Evolutionary conservation across 2,329 filamentous ascomycete genomes (phyloP), one percentile per base, ranked within the genome.

Genomic region (Ophiosphaerella narmari): DNA sequence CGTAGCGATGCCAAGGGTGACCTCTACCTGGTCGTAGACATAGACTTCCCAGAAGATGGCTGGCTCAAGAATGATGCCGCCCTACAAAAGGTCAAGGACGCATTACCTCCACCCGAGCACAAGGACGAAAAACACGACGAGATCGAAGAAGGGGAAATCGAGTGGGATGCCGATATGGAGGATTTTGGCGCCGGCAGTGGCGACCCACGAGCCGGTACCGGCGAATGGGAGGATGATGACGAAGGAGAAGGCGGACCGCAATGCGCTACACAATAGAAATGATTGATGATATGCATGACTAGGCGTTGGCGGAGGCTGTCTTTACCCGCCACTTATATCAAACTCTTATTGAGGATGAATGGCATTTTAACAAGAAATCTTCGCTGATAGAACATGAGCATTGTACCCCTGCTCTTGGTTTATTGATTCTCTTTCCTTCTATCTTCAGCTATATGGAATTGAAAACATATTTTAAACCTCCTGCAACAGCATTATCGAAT

Each of bases 1-100:
- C 86, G 87, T 49, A 90, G 87, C 56, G 94, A 99, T 34, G 68
- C 78, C 4, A 91, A 86, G 70, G 94, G 94, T 37, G 91, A 97
- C 67, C 78, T 99, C 14, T 99, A 93, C 74, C 80, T 99, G 36
- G 78, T 89, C 33, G 87, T 97, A 57, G 87, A 94, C 64, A 83
- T 99, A 55, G 83, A 90, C 46, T 97, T 97, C 78, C 94, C 94
- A 2, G 86, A 92, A 62, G 86, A 93, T 63, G 89, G 86, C 23
- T 97, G 91, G 91, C 78, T 92, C 50, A 75, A 76, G 51, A 68
- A 89, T 48, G 84, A 90, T n/a, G 82, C 83, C 11, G 81, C 85
- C 1, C 83, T 93, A 51, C 83, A 87, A 47, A 82, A 84, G 39
- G 78, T 99, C 49, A 79, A 83, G 65, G 89, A 90, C 64, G 80